A percentile compares a stretch with the other conserved stretches of the same genome.
These are phyloP conservation scores for Exophiala bonariae DNA, from an alignment of 2,329 filamentous ascomycete species.

Conservation along the genomic window DNA sequence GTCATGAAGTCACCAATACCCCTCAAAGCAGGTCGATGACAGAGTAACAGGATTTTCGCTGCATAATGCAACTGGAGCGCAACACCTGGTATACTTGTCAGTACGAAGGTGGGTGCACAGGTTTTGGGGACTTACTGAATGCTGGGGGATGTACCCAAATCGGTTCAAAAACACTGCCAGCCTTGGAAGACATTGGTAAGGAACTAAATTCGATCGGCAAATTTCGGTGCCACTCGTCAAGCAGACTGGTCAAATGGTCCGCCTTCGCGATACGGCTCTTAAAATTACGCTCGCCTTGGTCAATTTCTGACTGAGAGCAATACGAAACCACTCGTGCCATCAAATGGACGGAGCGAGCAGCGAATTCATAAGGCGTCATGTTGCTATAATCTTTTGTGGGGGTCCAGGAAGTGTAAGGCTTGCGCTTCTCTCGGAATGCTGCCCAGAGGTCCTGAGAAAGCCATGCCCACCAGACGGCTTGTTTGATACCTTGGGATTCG, in stretches of 20 bases:
- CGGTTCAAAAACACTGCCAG: constrained; percentile 18
- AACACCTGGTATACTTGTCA: constrained; percentile 14
- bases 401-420: constrained; percentile 29
- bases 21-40: constrained; percentile 27
- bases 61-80: constrained; percentile 29
- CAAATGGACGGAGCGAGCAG: constrained; percentile 25
- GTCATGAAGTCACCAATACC: constrained; percentile 25
- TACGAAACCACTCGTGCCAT: constrained; percentile 29
- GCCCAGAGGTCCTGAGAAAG: constrained; percentile 35
- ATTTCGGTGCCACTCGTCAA: constrained; percentile 31
- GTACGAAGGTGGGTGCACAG: not conserved
- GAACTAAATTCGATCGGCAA: constrained; percentile 30
- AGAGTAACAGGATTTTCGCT: constrained; percentile 26
- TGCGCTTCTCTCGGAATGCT: constrained; percentile 32
- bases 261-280: constrained; percentile 21
- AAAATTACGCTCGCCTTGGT: constrained; percentile 11
- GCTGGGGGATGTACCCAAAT: constrained; percentile 30
- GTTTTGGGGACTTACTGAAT: constrained; percentile 13
- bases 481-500: constrained; percentile 29
- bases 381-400: constrained; percentile 23
- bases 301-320: constrained; percentile 18
- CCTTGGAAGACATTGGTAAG: constrained; percentile 18
- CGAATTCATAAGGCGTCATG: constrained; percentile 24
- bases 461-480: constrained; percentile 35
- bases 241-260: constrained; percentile 19